Evolutionary conservation across 1,139 yeast genomes (phyloP), one percentile per base, ranked within the genome.

Genomic region (Geotrichum macrosporum): DNA sequence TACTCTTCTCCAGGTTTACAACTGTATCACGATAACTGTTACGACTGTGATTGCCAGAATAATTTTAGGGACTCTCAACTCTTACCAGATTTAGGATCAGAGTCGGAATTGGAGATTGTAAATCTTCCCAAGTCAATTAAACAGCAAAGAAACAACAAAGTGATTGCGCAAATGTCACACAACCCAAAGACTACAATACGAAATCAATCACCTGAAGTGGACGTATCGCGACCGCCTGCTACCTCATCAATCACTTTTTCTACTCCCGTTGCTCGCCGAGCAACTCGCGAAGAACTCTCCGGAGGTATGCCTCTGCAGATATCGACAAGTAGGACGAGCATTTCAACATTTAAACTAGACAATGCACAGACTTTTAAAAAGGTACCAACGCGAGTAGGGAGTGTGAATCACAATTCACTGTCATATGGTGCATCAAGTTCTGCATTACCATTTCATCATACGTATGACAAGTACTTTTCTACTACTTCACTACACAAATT

Each of bases 301-400:
- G 33, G 12, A 9, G 13, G 15, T 39, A 39, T 16, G 27, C 31
- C 43, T 4, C 35, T 39, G 21, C 35, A 39, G 13, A 39, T 29
- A n/a, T 13, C 43, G 4, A 16, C 35, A 9, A 29, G 35, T 9
- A 13, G 26, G 13, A 20, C 35, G 4, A 39, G 43, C 27, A 39
- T 39, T 39, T 22, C 43, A 8, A 39, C 43, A 6, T 39, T 39
- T 19, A 39, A 39, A 13, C 26, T 39, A 8, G 43, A 39, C 8
- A 36, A 36, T 16, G 18, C 35, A 4, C 18, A 13, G 12, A 39
- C 43, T 4, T 39, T 39, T 13, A 21, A 35, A 10, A 39, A 39
- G 19, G 43, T 39, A 12, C 21, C 34, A 12, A 20, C 43, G 12
- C 30, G 31, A 19, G 33, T 39, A 21, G 27, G 27, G 10, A 6